phyloP scores from a whole-genome alignment of 345 rosid genomes.

The Gossypium anomalum region DNA sequence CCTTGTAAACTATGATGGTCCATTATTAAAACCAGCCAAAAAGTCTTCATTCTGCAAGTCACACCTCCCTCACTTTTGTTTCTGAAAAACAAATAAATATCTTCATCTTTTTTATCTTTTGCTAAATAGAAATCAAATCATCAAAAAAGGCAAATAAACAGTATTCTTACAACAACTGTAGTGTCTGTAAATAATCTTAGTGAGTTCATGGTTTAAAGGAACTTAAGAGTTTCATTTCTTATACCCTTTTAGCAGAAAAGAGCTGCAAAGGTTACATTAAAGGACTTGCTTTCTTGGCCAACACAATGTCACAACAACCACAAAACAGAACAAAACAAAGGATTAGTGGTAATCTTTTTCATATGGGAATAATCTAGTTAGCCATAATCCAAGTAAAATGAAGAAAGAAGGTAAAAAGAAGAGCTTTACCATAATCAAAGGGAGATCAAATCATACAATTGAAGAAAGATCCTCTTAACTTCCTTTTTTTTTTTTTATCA shows the following conservation, averaged over 20 bases:
- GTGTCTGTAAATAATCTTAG: neutral
- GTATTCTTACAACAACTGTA: neutral
- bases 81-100: neutral
- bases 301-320: neutral
- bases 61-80: neutral
- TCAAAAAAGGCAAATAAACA: neutral
- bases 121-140: neutral
- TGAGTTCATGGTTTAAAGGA: neutral
- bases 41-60: constrained; percentile 7
- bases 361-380: neutral
- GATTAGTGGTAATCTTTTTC: neutral
- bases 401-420: constrained; percentile 10
- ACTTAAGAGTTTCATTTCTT: neutral
- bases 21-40: constrained; percentile 4
- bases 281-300: neutral
- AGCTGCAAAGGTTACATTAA: neutral
- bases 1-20: constrained; percentile 7
- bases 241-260: constrained; percentile 7
- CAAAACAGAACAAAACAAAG: neutral
- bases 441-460: constrained; percentile 47
- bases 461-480: constrained; percentile 25
- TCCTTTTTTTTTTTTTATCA: neutral
- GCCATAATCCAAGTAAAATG: neutral
- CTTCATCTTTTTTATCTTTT: neutral
- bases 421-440: constrained; percentile 32